A percentile compares a stretch with the other conserved stretches of the same genome.
These are phyloP conservation scores for Suhomyces wounanorum DNA, from an alignment of 1,139 yeast genomes.

Conservation along the genomic window DNA sequence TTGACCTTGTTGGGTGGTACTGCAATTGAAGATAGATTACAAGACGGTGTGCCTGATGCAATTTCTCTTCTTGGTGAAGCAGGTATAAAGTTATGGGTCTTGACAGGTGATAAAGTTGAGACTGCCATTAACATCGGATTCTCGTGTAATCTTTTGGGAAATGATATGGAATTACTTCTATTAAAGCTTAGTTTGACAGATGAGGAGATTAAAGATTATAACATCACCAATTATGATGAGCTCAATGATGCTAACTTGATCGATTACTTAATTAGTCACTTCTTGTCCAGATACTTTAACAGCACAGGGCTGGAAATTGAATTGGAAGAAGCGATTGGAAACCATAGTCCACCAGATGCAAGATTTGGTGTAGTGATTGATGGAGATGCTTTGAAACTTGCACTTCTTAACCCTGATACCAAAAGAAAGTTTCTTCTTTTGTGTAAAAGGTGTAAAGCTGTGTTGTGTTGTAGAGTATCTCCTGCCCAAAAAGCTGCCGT, in stretches of 20 bases:
- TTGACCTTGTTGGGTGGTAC: slow-evolving; percentile 51
- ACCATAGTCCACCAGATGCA: slow-evolving; percentile 78
- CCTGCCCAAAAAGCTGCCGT: slow-evolving; percentile 98
- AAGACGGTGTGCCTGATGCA: slow-evolving; percentile 54
- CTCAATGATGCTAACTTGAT: slow-evolving; percentile 40
- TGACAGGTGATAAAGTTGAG: slow-evolving; percentile 54
- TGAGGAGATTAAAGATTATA: slow-evolving; percentile 36
- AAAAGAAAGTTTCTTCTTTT: slow-evolving; percentile 74
- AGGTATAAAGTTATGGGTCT: slow-evolving; percentile 54
- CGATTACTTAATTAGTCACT: slow-evolving; percentile 57
- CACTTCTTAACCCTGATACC: slow-evolving; percentile 56
- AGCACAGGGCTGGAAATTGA: slow-evolving; percentile 64
- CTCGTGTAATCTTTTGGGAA: slow-evolving; percentile 51
- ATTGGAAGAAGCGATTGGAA: slow-evolving; percentile 59
- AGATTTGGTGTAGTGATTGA: slow-evolving; percentile 84
- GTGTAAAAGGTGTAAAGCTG: slow-evolving; percentile 93
- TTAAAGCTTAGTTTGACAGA: slow-evolving; percentile 35
- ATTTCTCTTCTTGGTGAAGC: slow-evolving; percentile 47
- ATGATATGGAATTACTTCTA: slow-evolving; percentile 47
- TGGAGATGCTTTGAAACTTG: slow-evolving; percentile 85
- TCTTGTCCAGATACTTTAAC: slow-evolving; percentile 61
- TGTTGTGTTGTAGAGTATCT: slow-evolving; percentile 92
- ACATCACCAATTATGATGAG: slow-evolving; percentile 33
- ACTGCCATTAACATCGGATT: slow-evolving; percentile 55
- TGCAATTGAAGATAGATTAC: slow-evolving; percentile 53